These are phyloP conservation scores for Peronospora destructor DNA, from an alignment of 352 stramenopile species.

Conservation along the genomic window DNA sequence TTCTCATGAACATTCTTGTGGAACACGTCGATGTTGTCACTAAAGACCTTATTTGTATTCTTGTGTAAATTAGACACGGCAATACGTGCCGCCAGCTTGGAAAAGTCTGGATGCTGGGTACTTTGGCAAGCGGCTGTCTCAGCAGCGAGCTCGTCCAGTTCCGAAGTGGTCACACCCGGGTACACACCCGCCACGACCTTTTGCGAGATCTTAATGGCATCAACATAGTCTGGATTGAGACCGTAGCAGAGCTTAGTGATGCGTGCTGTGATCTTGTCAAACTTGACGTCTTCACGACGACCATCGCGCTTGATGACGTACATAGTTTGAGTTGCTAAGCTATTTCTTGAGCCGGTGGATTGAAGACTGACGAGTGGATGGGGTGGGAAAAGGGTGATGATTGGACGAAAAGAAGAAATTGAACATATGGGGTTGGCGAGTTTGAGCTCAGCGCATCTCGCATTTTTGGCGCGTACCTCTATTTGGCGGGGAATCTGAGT, in stretches of 20 bases:
- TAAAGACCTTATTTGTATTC: slow-evolving; percentile 95
- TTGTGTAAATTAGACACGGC: slow-evolving; percentile 99
- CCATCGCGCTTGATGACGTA: slow-evolving; percentile 94
- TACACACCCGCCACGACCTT: slow-evolving; percentile 99
- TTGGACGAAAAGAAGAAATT: slow-evolving; percentile 11
- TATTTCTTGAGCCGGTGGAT: slow-evolving; percentile 12
- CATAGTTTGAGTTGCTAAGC: slow-evolving; percentile 40
- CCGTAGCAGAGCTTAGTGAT: slow-evolving; percentile 98
- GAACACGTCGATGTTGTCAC: slow-evolving; percentile 90
- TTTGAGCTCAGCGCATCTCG: not conserved
- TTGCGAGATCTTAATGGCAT: slow-evolving; percentile 95
- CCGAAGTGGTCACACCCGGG: slow-evolving; percentile 95
- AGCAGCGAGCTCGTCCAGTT: slow-evolving; percentile 97
- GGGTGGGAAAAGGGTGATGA: not conserved
- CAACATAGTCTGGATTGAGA: slow-evolving; percentile 94
- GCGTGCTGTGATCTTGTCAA: slow-evolving; percentile 97
- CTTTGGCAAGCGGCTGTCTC: slow-evolving; percentile 95
- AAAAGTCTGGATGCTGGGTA: slow-evolving; percentile 98
- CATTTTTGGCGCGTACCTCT: slow-evolving; percentile 10
- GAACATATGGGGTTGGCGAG: slow-evolving; percentile 4
- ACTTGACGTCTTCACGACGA: slow-evolving; percentile 91
- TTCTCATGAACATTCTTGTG: slow-evolving; percentile 95
- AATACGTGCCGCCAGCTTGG: slow-evolving; percentile 96
- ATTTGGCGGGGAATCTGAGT: slow-evolving; percentile 15
- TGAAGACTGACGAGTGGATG: slow-evolving; percentile 12